These are phyloP conservation scores for Verticillium nubilum DNA, from an alignment of 2,329 filamentous ascomycete genomes.

Conservation along the genomic window DNA sequence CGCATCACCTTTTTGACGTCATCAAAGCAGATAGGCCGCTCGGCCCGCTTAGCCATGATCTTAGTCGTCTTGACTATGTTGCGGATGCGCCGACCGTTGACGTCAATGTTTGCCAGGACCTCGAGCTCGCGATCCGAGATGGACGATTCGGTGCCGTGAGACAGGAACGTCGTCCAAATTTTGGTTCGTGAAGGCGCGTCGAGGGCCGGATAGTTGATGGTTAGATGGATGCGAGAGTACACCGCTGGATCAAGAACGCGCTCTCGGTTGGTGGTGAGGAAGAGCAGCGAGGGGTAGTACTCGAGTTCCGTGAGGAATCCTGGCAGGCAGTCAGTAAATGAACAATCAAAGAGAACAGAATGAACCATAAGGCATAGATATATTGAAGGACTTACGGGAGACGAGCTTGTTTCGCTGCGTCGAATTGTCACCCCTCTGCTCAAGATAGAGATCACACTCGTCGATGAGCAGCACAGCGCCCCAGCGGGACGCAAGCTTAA, in stretches of 20 bases:
- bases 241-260: conserved; percentile 41
- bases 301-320: conserved; percentile 75
- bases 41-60: conserved; percentile 15
- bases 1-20: conserved; percentile 16
- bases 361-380: too few species aligned
- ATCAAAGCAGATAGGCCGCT: conserved; percentile 8
- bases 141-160: conserved; percentile 4
- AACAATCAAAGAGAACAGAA: neutral
- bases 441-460: conserved; percentile 79
- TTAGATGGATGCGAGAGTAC: conserved; percentile 42
- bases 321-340: neutral
- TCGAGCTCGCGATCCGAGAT: conserved; percentile 9
- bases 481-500: conserved; percentile 51
- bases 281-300: conserved; percentile 88
- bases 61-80: conserved; percentile 18
- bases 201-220: conserved; percentile 24
- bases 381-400: conserved; percentile 1
- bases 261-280: conserved; percentile 80
- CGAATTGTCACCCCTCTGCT: conserved; percentile 57
- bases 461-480: conserved; percentile 80
- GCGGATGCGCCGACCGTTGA: conserved; percentile 16
- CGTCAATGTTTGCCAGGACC: conserved; percentile 10
- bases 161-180: conserved; percentile 20
- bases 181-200: conserved; percentile 10
- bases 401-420: conserved; percentile 8